Percentiles rank a stretch among this genome's conserved stretches.
Conservation (phyloP, 2,329 filamentous ascomycete species). For the Mycocentrospora acerina region DNA sequence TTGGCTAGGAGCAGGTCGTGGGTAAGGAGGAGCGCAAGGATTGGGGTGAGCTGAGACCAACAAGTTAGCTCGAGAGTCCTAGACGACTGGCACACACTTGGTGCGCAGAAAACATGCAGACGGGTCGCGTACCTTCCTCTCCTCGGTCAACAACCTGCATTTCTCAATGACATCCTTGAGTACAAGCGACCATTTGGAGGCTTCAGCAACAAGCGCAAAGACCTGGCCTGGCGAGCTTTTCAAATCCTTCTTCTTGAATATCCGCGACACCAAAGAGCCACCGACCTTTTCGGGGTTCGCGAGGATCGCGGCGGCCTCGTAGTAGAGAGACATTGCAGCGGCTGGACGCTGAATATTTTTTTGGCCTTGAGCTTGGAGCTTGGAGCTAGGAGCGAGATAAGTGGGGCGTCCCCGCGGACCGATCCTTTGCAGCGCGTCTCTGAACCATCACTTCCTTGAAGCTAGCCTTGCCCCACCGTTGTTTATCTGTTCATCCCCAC, state of each 20-base stretch:
- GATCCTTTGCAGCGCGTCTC: too few species aligned
- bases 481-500: too few species aligned
- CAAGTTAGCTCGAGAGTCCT: too few species aligned
- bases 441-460: too few species aligned
- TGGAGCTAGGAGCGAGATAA: too few species aligned
- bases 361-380: conserved; percentile 2
- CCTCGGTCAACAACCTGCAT: conserved; percentile 71
- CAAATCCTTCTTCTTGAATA: conserved; percentile 72
- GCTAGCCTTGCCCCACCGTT: too few species aligned
- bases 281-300: conserved; percentile 62
- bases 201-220: conserved; percentile 83
- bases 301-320: conserved; percentile 81
- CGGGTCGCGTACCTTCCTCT: conserved; percentile 71
- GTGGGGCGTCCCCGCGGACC: conserved; percentile 4
- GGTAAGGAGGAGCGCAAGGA: conserved; percentile 76
- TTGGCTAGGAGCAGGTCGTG: conserved; percentile 86
- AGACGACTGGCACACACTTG: too few species aligned
- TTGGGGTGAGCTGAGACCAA: conserved; percentile 68
- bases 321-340: conserved; percentile 82
- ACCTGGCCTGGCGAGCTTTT: conserved; percentile 80
- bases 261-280: conserved; percentile 83
- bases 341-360: conserved; percentile 7
- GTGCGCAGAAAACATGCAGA: too few species aligned
- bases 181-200: conserved; percentile 85
- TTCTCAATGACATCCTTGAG: conserved; percentile 88